Conservation (phyloP, 2,329 filamentous ascomycete genomes). For the Ophiosphaerella herpotricha region DNA sequence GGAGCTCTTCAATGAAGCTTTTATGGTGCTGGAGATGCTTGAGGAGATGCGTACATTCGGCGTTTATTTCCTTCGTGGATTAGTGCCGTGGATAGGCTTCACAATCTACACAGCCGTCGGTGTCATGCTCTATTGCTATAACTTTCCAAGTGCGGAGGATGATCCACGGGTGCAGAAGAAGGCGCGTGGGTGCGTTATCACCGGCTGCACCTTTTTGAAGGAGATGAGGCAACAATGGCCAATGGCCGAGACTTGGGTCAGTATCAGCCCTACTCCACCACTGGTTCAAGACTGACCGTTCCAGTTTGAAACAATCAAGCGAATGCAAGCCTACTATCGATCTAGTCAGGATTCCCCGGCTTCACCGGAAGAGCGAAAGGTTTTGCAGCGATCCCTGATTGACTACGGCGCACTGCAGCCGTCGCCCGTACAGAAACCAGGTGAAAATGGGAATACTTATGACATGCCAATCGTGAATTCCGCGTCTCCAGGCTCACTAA, state of each 20-base stretch:
- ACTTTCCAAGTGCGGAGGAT: slow-evolving; percentile 44
- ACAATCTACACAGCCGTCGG: slow-evolving; percentile 49
- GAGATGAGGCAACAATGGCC: slow-evolving; percentile 50
- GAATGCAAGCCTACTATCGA: slow-evolving; percentile 49
- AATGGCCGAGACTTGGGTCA: slow-evolving; percentile 48
- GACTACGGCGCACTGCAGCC: slow-evolving; percentile 49
- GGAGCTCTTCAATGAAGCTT: slow-evolving; percentile 44
- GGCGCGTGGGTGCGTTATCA: slow-evolving; percentile 40
- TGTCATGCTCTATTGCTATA: slow-evolving; percentile 47
- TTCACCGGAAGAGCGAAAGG: slow-evolving; percentile 45
- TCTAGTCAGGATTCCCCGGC: slow-evolving; percentile 42
- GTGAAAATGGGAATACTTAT: slow-evolving; percentile 21
- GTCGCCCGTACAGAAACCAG: slow-evolving; percentile 43
- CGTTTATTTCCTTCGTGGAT: slow-evolving; percentile 46
- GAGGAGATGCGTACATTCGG: slow-evolving; percentile 49
- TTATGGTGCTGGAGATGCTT: slow-evolving; percentile 47
- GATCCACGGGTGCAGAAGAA: slow-evolving; percentile 40
- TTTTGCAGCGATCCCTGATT: slow-evolving; percentile 45
- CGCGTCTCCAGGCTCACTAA: slow-evolving; percentile 5
- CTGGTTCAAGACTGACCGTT: slow-evolving; percentile 4
- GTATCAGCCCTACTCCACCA: background rate
- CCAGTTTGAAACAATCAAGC: slow-evolving; percentile 49
- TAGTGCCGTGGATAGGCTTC: slow-evolving; percentile 50
- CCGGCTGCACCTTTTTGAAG: slow-evolving; percentile 45
- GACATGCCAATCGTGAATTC: slow-evolving; percentile 19